A percentile compares a stretch with the other conserved stretches of the same genome.
phyloP scores from a whole-genome alignment of 768 basidiomycete species.

The Tylopilus subfusipes region DNA sequence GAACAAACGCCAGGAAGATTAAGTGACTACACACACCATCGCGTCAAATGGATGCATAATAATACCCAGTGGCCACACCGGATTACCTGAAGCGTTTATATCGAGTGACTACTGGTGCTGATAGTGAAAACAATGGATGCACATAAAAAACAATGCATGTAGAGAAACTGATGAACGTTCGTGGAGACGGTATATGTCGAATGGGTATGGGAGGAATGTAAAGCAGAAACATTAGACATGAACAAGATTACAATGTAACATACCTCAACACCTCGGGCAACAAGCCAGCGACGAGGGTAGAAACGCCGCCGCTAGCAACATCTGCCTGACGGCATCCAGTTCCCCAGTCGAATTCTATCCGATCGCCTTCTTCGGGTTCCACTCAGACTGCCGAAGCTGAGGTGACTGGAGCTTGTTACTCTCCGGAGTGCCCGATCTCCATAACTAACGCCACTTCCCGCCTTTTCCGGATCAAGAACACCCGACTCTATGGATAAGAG shows the following conservation, averaged over 20 bases:
- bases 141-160: slow-evolving; percentile 11
- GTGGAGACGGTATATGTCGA: slow-evolving; percentile 17
- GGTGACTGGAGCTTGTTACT: slow-evolving; percentile 85
- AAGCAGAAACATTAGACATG: slow-evolving; percentile 7
- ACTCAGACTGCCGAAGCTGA: slow-evolving; percentile 82
- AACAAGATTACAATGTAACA: slow-evolving; percentile 3
- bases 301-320: slow-evolving; percentile 52
- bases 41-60: background rate
- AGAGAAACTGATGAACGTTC: slow-evolving; percentile 5
- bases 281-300: background rate
- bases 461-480: slow-evolving; percentile 85
- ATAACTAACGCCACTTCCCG: slow-evolving; percentile 94
- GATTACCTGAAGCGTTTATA: slow-evolving; percentile 19
- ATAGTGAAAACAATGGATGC: slow-evolving; percentile 18
- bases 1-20: background rate
- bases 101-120: slow-evolving; percentile 17
- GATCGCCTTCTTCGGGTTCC: slow-evolving; percentile 55
- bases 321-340: slow-evolving; percentile 58
- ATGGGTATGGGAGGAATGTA: slow-evolving; percentile 26
- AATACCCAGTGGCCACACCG: background rate
- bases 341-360: slow-evolving; percentile 58
- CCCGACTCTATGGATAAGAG: slow-evolving; percentile 90
- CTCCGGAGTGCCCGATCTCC: slow-evolving; percentile 90
- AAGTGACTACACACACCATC: background rate
- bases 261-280: slow-evolving; percentile 13